phyloP scores from a whole-genome alignment of 495 filamentous ascomycete genomes.

The Aspergillus carlsbadensis region DNA sequence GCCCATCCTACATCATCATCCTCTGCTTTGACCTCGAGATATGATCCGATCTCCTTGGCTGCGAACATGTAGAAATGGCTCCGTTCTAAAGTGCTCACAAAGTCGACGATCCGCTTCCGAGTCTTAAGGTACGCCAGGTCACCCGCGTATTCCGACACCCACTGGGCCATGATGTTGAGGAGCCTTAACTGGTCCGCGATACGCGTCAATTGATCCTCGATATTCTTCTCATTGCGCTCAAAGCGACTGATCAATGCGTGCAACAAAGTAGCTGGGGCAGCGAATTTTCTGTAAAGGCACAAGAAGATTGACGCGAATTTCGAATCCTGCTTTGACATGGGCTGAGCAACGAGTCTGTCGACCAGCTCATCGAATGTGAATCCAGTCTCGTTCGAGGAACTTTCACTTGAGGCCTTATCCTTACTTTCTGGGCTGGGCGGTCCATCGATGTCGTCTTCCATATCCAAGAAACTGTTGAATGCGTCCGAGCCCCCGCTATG shows the following conservation, averaged over 20 bases:
- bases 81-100: slow-evolving; percentile 65
- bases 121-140: slow-evolving; percentile 87
- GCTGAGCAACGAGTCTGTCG: slow-evolving; percentile 75
- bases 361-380: slow-evolving; percentile 85
- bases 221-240: slow-evolving; percentile 62
- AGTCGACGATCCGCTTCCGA: slow-evolving; percentile 63
- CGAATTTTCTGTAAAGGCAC: slow-evolving; percentile 94
- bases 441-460: slow-evolving; percentile 46
- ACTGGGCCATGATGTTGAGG: slow-evolving; percentile 80
- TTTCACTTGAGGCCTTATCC: slow-evolving; percentile 35
- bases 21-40: slow-evolving; percentile 62
- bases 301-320: slow-evolving; percentile 87
- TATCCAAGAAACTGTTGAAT: slow-evolving; percentile 46
- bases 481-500: slow-evolving; percentile 43
- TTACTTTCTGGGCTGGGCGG: slow-evolving; percentile 35
- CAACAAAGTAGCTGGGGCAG: slow-evolving; percentile 73
- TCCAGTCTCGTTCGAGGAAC: slow-evolving; percentile 49
- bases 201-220: slow-evolving; percentile 61
- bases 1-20: slow-evolving; percentile 84
- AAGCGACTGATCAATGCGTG: slow-evolving; percentile 72
- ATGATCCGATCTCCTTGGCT: slow-evolving; percentile 73
- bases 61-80: slow-evolving; percentile 78
- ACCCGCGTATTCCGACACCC: slow-evolving; percentile 86
- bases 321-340: slow-evolving; percentile 78
- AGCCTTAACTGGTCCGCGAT: slow-evolving; percentile 79